Evolutionary conservation across 768 basidiomycete species (phyloP), one percentile per base, ranked within the genome.

Genomic region (Mycena vitilis): DNA sequence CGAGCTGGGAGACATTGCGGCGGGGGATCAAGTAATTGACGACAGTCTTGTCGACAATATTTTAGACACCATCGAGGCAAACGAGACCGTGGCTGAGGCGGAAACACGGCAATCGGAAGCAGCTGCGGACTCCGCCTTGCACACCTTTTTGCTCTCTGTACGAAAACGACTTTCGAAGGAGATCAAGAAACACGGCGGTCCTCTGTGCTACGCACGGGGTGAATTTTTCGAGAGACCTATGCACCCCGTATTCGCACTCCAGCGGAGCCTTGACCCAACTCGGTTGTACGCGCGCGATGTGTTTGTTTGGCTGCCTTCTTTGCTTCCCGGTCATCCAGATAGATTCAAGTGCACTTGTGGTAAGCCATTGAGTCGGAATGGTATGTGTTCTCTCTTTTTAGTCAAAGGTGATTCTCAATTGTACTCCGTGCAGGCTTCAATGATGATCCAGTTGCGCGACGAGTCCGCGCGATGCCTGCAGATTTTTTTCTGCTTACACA

Each of bases 401-500:
- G 38, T 16, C 18, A 7, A 45, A 18, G 6, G 54, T 16, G 12
- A 10, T 30, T 59, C 1, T 40, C 15, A 25, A 5, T 45, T 40
- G 30, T 30, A 55, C 5, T 20, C 42, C n/a, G 36, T 23, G 5
- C 48, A 72, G 71, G 71, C 7, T 72, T 65, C 37, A 69, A 66
- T 37, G 63, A 69, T 16, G 30, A 30, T 30, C 71, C 68, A 2
- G 54, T 72, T 58, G 71, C 71, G 13, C 68, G 68, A 13, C 60
- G 69, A 5, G 72, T 73, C 22, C 60, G 63, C n/a, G 16, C 45
- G 0, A 53, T 64, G 36, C 57, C 65, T 8, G 23, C 34, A 2
- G 69, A 73, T 42, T 73, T 63, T 22, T 73, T 70, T 23, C 65
- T 73, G 2, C 22, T 73, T 30, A 70, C 69, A 20, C 59, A 70